phyloP scores from a whole-genome alignment of 148 eudicot genomes.

The Spergularia bocconei region DNA sequence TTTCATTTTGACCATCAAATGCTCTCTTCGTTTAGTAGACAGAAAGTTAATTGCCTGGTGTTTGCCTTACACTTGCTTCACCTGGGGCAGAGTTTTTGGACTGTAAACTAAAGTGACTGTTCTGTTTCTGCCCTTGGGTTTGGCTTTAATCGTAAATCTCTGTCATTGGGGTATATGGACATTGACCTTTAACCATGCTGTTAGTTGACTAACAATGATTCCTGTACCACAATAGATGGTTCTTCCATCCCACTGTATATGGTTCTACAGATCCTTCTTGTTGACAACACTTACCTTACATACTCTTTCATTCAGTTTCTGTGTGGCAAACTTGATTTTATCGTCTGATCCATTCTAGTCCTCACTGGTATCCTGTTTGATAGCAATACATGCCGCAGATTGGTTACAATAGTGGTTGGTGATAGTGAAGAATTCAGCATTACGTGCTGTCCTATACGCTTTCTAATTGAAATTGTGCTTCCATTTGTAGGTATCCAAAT shows the following conservation, averaged over 20 bases:
- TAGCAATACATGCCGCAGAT: neutral
- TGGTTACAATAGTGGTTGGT: neutral
- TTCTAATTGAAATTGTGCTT: conserved; percentile 1
- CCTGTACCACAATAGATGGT: neutral
- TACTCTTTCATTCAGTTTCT: too few species aligned
- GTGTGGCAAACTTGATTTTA: too few species aligned
- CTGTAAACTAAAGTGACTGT: neutral
- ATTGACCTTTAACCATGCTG: neutral
- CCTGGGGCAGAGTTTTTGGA: neutral
- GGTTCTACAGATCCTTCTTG: too few species aligned
- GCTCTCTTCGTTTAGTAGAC: neutral
- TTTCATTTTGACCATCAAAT: neutral
- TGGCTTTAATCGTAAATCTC: neutral
- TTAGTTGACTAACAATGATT: neutral
- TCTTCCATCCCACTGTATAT: neutral
- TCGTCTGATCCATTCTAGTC: too few species aligned
- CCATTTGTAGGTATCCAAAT: conserved; percentile 36
- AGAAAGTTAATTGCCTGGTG: too few species aligned
- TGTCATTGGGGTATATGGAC: neutral
- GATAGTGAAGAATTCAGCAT: neutral
- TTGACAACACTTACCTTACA: too few species aligned
- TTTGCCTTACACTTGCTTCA: too few species aligned
- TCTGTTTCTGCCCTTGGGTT: neutral
- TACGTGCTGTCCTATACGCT: neutral
- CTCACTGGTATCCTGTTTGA: too few species aligned